Percentiles rank a stretch among this genome's conserved stretches.
These are phyloP conservation scores for Phytophthora lateralis DNA, from an alignment of 352 stramenopile species.

Conservation along the genomic window DNA sequence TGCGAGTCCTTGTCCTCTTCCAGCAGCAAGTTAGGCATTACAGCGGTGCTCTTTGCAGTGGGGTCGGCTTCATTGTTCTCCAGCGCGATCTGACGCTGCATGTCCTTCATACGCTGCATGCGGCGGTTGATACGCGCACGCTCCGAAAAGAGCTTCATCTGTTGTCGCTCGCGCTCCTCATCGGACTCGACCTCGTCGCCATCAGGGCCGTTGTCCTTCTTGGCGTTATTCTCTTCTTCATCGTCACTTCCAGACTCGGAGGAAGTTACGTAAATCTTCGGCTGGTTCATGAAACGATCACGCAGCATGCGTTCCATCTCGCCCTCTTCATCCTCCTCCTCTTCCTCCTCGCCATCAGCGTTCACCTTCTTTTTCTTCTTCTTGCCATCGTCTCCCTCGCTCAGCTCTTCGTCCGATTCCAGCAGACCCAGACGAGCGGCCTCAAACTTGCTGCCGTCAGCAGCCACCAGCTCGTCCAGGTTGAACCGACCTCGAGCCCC, in stretches of 20 bases:
- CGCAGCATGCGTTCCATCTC: slow-evolving; percentile 84
- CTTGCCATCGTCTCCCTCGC: slow-evolving; percentile 51
- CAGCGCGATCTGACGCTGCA: slow-evolving; percentile 65
- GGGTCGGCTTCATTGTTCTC: slow-evolving; percentile 46
- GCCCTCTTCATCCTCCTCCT: slow-evolving; percentile 77
- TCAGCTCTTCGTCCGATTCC: slow-evolving; percentile 82
- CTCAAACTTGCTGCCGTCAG: slow-evolving; percentile 78
- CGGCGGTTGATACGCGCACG: slow-evolving; percentile 81
- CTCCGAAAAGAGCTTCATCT: slow-evolving; percentile 89
- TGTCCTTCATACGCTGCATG: slow-evolving; percentile 86
- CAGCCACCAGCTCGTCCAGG: slow-evolving; percentile 79
- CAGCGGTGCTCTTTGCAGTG: slow-evolving; percentile 22
- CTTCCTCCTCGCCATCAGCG: slow-evolving; percentile 39
- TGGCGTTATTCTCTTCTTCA: slow-evolving; percentile 39
- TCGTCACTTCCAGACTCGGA: slow-evolving; percentile 79
- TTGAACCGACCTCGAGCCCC: slow-evolving; percentile 84
- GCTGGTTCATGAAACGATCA: slow-evolving; percentile 74
- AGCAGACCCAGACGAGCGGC: slow-evolving; percentile 78
- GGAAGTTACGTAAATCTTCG: slow-evolving; percentile 88
- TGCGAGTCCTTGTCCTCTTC: slow-evolving; percentile 85
- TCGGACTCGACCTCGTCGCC: slow-evolving; percentile 73
- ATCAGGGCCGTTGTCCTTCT: slow-evolving; percentile 32
- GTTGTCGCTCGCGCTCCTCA: slow-evolving; percentile 78
- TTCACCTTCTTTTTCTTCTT: slow-evolving; percentile 38
- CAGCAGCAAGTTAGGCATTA: slow-evolving; percentile 62